Evolutionary conservation across 2,329 filamentous ascomycete species (phyloP).

Genomic region (Fusarium haematococcum): DNA sequence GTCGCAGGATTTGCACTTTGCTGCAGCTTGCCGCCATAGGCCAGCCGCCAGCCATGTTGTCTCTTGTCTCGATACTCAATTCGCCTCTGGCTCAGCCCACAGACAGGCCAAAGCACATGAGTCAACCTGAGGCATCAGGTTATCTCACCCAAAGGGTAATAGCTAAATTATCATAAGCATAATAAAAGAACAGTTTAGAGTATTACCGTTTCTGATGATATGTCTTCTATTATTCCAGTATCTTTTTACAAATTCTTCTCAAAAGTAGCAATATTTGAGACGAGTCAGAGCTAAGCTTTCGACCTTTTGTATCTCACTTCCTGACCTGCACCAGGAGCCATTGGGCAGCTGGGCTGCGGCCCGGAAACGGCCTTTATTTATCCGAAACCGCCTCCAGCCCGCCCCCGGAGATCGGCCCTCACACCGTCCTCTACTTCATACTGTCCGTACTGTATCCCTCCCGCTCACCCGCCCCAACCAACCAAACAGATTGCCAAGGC

Average conservation of each 20-base stretch:
- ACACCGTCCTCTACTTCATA: conserved; percentile 13
- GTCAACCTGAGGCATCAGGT: background rate
- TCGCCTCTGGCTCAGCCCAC: background rate
- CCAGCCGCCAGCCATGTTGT: conserved; percentile 1
- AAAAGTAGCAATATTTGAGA: background rate
- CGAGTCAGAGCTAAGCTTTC: background rate
- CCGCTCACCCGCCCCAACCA: conserved; percentile 12
- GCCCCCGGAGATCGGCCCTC: conserved; percentile 17
- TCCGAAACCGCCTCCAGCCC: conserved; percentile 12
- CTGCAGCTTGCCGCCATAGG: background rate
- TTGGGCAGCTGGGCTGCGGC: background rate
- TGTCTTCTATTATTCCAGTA: background rate
- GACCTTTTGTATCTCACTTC: background rate
- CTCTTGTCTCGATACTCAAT: background rate
- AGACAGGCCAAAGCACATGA: background rate
- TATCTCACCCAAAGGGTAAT: background rate
- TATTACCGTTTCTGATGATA: background rate
- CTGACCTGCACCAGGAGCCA: background rate
- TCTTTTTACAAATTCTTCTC: background rate
- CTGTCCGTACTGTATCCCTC: background rate
- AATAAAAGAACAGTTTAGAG: background rate
- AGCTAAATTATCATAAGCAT: background rate
- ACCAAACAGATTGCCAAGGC: conserved; percentile 28
- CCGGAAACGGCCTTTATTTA: conserved; percentile 24
- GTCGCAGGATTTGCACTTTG: background rate